phyloP scores from a whole-genome alignment of 2,329 filamentous ascomycete species.

The Elsinoe ampelina region DNA sequence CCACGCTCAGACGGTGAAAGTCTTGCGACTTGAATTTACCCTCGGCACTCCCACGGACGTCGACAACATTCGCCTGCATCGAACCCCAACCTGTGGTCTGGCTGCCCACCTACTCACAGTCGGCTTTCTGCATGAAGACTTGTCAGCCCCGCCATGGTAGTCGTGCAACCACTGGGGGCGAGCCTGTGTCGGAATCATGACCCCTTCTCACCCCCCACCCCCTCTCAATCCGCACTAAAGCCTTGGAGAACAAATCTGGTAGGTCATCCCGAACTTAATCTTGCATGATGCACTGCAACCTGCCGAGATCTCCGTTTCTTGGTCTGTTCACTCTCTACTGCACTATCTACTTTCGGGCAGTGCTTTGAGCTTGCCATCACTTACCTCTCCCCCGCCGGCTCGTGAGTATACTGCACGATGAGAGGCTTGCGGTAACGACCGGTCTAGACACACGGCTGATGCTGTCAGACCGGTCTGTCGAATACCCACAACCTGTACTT shows the following conservation, averaged over 20 bases:
- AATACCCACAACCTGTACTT: constrained; percentile 41
- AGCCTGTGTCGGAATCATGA: neutral
- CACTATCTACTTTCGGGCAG: neutral
- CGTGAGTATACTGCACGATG: neutral
- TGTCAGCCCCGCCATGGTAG: neutral
- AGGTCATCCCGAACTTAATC: constrained; percentile 1
- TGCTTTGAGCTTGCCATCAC: no score
- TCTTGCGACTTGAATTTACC: no score
- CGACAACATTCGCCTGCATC: no score
- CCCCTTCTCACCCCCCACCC: neutral
- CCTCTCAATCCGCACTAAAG: neutral
- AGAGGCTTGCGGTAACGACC: neutral
- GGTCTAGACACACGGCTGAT: constrained; percentile 9
- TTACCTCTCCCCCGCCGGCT: neutral
- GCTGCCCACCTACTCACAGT: no score
- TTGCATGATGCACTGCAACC: neutral
- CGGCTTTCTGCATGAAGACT: no score
- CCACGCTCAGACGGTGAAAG: no score
- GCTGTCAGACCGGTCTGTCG: constrained; percentile 35
- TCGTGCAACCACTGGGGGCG: neutral
- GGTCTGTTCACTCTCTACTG: neutral
- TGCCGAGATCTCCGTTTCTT: neutral
- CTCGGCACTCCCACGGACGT: no score
- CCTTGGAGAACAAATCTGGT: constrained; percentile 8
- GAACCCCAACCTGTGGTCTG: no score